These are phyloP conservation scores for Ustilago nuda DNA, from an alignment of 1,284 basidiomycete species.

Conservation along the genomic window DNA sequence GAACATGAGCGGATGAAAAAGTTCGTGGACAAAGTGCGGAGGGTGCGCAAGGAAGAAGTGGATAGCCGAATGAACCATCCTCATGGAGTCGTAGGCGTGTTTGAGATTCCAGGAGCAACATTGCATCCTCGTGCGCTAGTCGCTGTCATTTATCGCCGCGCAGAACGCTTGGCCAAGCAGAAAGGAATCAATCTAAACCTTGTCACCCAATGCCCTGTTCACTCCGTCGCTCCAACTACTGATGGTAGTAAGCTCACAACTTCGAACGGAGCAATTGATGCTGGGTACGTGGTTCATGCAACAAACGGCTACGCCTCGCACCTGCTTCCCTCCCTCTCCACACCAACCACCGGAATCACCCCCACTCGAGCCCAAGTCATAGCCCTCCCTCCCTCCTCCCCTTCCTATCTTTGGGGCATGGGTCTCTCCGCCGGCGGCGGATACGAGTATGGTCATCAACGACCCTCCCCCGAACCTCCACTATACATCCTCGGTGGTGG, in stretches of 20 bases:
- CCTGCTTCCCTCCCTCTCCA: slow-evolving; percentile 76
- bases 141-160: slow-evolving; percentile 20
- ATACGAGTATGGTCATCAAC: slow-evolving; percentile 83
- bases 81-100: slow-evolving; percentile 32
- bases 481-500: slow-evolving; percentile 81
- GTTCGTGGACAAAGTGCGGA: slow-evolving; percentile 27
- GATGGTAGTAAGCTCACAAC: slow-evolving; percentile 1
- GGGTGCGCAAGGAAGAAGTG: slow-evolving; percentile 36
- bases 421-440: slow-evolving; percentile 70
- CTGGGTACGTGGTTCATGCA: slow-evolving; percentile 79
- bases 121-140: slow-evolving; percentile 52
- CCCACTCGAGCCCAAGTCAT: slow-evolving; percentile 81
- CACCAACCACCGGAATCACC: slow-evolving; percentile 72
- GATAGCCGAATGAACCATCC: slow-evolving; percentile 31
- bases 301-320: slow-evolving; percentile 82
- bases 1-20: slow-evolving; percentile 21
- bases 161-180: slow-evolving; percentile 12
- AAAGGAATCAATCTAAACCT: slow-evolving; percentile 26
- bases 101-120: slow-evolving; percentile 51
- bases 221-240: background rate
- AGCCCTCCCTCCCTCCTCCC: slow-evolving; percentile 73
- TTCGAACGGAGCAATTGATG: slow-evolving; percentile 68
- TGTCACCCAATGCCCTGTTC: slow-evolving; percentile 40
- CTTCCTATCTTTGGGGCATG: slow-evolving; percentile 26
- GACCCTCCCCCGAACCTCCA: slow-evolving; percentile 68